Evolutionary conservation across 371 early-diverging fungal genomes (phyloP), one percentile per base, ranked within the genome.

Genomic region (Sanchytrium tribonematis): DNA sequence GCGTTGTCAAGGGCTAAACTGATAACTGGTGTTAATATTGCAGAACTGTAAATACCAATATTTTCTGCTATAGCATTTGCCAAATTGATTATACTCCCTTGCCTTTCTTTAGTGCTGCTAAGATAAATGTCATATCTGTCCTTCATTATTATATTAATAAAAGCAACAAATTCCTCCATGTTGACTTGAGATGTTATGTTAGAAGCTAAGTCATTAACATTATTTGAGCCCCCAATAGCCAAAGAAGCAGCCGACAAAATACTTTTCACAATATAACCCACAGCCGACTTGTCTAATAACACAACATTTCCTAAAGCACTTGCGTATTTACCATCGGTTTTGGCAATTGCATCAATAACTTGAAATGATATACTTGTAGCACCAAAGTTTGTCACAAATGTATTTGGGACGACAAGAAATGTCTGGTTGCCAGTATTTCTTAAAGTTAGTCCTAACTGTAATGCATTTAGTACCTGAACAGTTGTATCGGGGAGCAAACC

Each of bases 261-360:
- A 22, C 22, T 48, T 22, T 48, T 48, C 22, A 48, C 48, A 48
- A 48, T 22, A 48, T 48, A 48, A 48, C 22, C 5, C 12, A 71
- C 29, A 16, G 69, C 66, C 1, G 17, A 32, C 0, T 28, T 28
- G 16, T 74, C 74, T 65, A 76, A 48, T 0, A 74, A 66, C 12
- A 69, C 70, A 28, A 74, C 72, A 70, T 76, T 76, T 29, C 76
- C 76, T 17, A 76, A 48, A n/a, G 71, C 28, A n/a, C 30, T 48
- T 12, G 76, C 74, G 66, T 70, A 74, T 67, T 72, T 74, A n/a
- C 74, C 74, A 30, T 71, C 66, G 1, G 72, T 31, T 5, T 71
- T 31, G 30, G 72, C 72, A 16, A 76, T 70, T 0, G 73, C 74
- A 65, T 73, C 74, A 1, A 74, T 68, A 0, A 74, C 72, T 68